Conservation (phyloP, 768 basidiomycete species). For the button mushroom (Agaricus bisporus) region DNA sequence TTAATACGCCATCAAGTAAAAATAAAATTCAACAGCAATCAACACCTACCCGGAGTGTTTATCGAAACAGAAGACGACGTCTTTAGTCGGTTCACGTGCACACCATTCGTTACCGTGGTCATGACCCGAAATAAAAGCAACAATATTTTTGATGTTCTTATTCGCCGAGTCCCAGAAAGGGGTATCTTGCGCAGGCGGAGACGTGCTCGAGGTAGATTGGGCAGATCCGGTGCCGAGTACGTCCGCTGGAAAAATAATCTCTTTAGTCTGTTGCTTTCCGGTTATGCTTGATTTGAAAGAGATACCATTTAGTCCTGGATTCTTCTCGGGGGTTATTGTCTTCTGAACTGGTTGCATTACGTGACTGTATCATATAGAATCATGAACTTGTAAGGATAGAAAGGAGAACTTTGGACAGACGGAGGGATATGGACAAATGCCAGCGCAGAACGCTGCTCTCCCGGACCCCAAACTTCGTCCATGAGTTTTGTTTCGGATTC, state of each 20-base stretch:
- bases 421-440: constrained; percentile 77
- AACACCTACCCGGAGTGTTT: constrained; percentile 64
- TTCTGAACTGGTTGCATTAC: constrained; percentile 30
- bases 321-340: constrained; percentile 25
- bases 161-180: constrained; percentile 62
- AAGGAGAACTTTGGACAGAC: constrained; percentile 28
- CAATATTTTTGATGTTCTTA: constrained; percentile 54
- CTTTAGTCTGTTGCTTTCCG: background rate
- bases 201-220: constrained; percentile 40
- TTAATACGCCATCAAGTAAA: background rate
- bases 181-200: constrained; percentile 39
- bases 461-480: constrained; percentile 54
- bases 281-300: background rate
- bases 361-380: constrained; percentile 20
- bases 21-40: background rate
- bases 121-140: constrained; percentile 66
- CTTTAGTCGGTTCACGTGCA: constrained; percentile 52
- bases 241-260: constrained; percentile 37
- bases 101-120: constrained; percentile 84
- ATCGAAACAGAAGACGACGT: constrained; percentile 68
- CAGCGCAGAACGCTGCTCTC: constrained; percentile 45
- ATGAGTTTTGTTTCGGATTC: constrained; percentile 43
- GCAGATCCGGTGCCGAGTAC: constrained; percentile 40
- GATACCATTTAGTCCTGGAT: constrained; percentile 40
- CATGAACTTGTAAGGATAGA: background rate